Conservation (phyloP, 2,329 filamentous ascomycete genomes). For the Orbilia javanica region DNA sequence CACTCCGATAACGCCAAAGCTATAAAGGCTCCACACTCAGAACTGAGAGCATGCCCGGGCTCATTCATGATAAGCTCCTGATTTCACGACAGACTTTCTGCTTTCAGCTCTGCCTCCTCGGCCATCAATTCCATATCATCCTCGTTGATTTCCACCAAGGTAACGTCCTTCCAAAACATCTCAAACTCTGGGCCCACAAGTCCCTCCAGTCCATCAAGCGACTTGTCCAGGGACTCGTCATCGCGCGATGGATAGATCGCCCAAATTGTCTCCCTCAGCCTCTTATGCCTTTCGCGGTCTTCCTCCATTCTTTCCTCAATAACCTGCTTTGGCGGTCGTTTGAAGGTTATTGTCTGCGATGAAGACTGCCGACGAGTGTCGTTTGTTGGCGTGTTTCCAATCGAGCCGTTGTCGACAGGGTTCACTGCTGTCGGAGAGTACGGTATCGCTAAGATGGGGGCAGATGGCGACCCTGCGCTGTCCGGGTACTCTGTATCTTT, state of each 20-base stretch:
- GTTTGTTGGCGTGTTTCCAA: conserved; percentile 41
- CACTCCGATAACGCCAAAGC: neutral
- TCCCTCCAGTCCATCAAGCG: conserved; percentile 39
- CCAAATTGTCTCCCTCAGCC: conserved; percentile 92
- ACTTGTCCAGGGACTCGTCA: conserved; percentile 64
- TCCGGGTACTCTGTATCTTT: conserved; percentile 50
- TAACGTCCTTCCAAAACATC: conserved; percentile 78
- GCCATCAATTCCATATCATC: conserved; percentile 83
- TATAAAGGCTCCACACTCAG: conserved; percentile 1
- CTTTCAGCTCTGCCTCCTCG: conserved; percentile 73
- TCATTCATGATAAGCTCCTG: neutral
- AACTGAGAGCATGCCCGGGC: neutral
- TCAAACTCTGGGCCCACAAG: conserved; percentile 71
- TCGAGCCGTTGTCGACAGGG: conserved; percentile 59
- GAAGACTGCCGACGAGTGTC: conserved; percentile 49
- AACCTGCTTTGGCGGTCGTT: conserved; percentile 69
- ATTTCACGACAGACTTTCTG: conserved; percentile 45
- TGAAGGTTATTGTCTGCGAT: conserved; percentile 49
- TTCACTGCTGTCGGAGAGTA: conserved; percentile 58
- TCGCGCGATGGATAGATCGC: conserved; percentile 76
- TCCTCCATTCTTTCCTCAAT: conserved; percentile 97
- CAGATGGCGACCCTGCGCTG: conserved; percentile 55
- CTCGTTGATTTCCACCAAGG: conserved; percentile 85
- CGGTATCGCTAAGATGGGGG: conserved; percentile 59
- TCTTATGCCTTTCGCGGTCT: conserved; percentile 93